These are phyloP conservation scores for Aureobasidium vineae DNA, from an alignment of 2,329 filamentous ascomycete genomes.

Conservation along the genomic window DNA sequence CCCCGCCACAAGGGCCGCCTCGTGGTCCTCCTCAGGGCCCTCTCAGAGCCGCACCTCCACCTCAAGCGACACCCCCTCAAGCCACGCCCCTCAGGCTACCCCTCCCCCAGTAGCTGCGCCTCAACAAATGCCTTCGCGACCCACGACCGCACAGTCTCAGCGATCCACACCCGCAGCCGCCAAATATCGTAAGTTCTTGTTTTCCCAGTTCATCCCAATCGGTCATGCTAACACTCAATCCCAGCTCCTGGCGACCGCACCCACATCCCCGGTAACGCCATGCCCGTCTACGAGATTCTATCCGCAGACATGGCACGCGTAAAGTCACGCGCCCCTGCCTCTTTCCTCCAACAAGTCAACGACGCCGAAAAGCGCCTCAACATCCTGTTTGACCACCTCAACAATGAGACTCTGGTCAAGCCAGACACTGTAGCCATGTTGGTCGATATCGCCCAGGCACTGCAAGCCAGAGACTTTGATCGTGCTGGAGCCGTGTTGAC, in stretches of 20 bases:
- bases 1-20: constrained; percentile 44
- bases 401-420: constrained; percentile 88
- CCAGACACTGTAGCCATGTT: constrained; percentile 71
- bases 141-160: constrained; percentile 52
- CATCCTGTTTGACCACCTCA: constrained; percentile 94
- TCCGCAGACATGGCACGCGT: constrained; percentile 84
- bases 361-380: constrained; percentile 92
- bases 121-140: constrained; percentile 38
- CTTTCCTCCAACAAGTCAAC: constrained; percentile 83
- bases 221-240: constrained; percentile 30
- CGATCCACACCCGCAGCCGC: constrained; percentile 52
- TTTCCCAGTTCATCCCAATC: too few relatives aligned
- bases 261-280: constrained; percentile 76
- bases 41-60: constrained; percentile 47
- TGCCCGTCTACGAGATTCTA: constrained; percentile 77
- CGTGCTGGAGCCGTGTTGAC: constrained; percentile 46
- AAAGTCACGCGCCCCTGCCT: constrained; percentile 77
- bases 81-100: constrained; percentile 39
- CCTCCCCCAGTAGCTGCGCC: constrained; percentile 33
- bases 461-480: constrained; percentile 48
- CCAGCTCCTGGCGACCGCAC: constrained; percentile 68
- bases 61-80: constrained; percentile 50
- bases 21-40: constrained; percentile 49
- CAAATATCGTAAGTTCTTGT: constrained; percentile 64
- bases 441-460: constrained; percentile 51